phyloP scores from a whole-genome alignment of 768 basidiomycete species.

The Saitozyma podzolica region DNA sequence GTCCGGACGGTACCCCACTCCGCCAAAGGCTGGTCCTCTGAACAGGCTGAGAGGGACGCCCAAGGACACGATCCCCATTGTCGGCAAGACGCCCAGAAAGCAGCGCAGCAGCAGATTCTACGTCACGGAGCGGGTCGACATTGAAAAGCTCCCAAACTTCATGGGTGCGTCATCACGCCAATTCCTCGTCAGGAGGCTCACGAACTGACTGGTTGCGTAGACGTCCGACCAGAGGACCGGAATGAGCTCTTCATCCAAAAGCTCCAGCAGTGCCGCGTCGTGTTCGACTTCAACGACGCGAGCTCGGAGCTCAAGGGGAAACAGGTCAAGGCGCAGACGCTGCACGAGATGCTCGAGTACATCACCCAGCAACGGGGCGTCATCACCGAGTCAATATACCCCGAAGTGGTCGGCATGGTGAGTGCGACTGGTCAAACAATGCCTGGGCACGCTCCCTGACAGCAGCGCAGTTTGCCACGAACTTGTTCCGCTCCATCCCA shows the following conservation, averaged over 20 bases:
- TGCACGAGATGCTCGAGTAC: conserved; percentile 98
- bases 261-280: conserved; percentile 89
- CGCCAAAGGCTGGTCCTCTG: conserved; percentile 53
- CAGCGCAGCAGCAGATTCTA: conserved; percentile 96
- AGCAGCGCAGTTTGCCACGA: conserved; percentile 78
- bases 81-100: conserved; percentile 88
- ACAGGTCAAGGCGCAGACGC: conserved; percentile 95
- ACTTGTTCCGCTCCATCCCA: conserved; percentile 99
- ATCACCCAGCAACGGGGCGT: conserved; percentile 95
- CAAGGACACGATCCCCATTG: conserved; percentile 95
- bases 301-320: conserved; percentile 94
- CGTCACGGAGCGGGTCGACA: conserved; percentile 92
- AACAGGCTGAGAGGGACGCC: conserved; percentile 57
- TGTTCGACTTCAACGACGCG: conserved; percentile 99
- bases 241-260: conserved; percentile 90
- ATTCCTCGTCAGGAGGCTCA: neutral
- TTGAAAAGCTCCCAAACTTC: conserved; percentile 90
- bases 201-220: conserved; percentile 55
- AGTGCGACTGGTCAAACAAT: conserved; percentile 42
- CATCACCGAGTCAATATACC: conserved; percentile 96
- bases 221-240: conserved; percentile 83
- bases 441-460: neutral
- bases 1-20: conserved; percentile 45
- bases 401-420: conserved; percentile 98
- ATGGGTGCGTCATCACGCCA: too few species aligned